phyloP scores from a whole-genome alignment of 2,329 filamentous ascomycete species.

The Diaporthe velutina region DNA sequence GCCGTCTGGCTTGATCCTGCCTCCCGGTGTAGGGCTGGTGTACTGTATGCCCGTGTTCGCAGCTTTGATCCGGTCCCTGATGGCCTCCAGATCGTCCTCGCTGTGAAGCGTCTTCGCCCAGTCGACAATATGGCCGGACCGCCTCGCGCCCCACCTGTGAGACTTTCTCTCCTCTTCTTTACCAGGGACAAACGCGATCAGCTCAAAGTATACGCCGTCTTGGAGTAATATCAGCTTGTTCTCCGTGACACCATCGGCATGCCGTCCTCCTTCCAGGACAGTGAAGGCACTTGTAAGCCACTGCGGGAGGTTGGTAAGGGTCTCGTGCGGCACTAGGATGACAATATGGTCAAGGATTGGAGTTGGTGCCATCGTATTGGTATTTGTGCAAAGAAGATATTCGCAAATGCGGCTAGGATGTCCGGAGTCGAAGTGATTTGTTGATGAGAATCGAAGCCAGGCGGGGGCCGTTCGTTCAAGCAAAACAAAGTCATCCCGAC shows the following conservation, averaged over 20 bases:
- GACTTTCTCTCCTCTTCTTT: slow-evolving; percentile 53
- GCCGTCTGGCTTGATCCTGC: slow-evolving; percentile 67
- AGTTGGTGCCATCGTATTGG: neutral
- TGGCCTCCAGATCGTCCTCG: slow-evolving; percentile 51
- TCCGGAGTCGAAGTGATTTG: neutral
- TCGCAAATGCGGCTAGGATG: neutral
- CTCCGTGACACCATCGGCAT: slow-evolving; percentile 70
- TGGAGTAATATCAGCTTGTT: slow-evolving; percentile 73
- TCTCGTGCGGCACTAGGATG: slow-evolving; percentile 68
- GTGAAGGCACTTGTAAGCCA: slow-evolving; percentile 68
- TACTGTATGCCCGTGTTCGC: slow-evolving; percentile 58
- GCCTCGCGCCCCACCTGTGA: slow-evolving; percentile 71
- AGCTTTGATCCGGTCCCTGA: slow-evolving; percentile 53
- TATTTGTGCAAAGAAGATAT: neutral
- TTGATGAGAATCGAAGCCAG: neutral
- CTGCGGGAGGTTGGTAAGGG: slow-evolving; percentile 60
- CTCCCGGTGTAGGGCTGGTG: slow-evolving; percentile 62
- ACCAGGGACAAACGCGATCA: slow-evolving; percentile 71
- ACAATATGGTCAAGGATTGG: slow-evolving; percentile 73
- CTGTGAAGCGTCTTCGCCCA: slow-evolving; percentile 66
- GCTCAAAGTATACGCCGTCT: slow-evolving; percentile 76
- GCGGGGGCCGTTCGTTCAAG: neutral
- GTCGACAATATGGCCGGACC: slow-evolving; percentile 67
- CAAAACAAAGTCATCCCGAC: neutral
- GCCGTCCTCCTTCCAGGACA: slow-evolving; percentile 70